These are phyloP conservation scores for Dictyostelium intermedium DNA, from an alignment of 78 protist genomes.

Conservation along the genomic window DNA sequence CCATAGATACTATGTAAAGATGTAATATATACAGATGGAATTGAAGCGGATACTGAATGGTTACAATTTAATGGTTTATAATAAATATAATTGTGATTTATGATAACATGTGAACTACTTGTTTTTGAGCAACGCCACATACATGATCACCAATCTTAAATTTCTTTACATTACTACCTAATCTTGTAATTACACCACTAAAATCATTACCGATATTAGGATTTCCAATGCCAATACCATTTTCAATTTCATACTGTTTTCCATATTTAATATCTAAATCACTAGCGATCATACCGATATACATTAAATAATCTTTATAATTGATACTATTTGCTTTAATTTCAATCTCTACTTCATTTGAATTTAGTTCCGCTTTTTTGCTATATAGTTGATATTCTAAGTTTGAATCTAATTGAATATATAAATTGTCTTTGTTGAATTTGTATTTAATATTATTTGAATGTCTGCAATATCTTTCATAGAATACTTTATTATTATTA, in stretches of 20 bases:
- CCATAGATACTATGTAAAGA: not conserved
- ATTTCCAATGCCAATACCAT: not conserved
- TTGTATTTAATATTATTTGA: not conserved
- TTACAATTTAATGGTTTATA: not conserved
- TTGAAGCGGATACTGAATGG: slow-evolving; percentile 12
- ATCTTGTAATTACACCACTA: not conserved
- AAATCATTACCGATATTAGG: not conserved
- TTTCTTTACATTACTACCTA: not conserved
- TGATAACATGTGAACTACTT: not conserved
- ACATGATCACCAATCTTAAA: slow-evolving; percentile 58
- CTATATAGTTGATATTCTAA: not conserved
- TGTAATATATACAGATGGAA: not conserved
- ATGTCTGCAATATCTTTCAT: not conserved
- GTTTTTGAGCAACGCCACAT: not conserved
- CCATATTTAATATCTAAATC: not conserved
- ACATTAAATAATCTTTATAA: slow-evolving; percentile 22
- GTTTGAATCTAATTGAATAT: not conserved
- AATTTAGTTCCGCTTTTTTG: not conserved
- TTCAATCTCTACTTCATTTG: slow-evolving; percentile 28
- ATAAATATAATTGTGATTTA: not conserved
- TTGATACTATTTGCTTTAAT: slow-evolving; percentile 12
- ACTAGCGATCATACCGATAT: not conserved
- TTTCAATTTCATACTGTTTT: not conserved
- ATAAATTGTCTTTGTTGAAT: not conserved
- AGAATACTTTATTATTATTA: not conserved